Evolutionary conservation across 129 eudicot species (phyloP).

Genomic region (Rutidosis leptorrhynchoides): DNA sequence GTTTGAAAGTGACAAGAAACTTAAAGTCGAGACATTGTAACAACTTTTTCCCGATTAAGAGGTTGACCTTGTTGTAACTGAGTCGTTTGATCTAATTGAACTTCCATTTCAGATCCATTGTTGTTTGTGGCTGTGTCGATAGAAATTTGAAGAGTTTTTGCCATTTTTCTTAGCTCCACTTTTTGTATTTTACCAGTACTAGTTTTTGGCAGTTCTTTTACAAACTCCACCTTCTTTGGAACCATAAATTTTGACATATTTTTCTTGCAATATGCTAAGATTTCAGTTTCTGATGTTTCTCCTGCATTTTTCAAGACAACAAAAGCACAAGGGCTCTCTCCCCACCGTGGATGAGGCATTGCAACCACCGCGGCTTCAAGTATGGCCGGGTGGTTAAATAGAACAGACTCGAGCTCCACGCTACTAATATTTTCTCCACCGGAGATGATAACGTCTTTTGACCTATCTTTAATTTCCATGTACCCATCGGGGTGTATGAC

Average conservation of each 20-base stretch:
- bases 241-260: constrained; percentile 46
- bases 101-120: background rate
- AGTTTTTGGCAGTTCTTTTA: constrained; percentile 45
- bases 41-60: constrained; percentile 25
- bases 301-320: constrained; percentile 23
- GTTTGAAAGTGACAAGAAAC: no score
- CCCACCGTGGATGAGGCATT: constrained; percentile 54
- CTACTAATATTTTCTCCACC: constrained; percentile 64
- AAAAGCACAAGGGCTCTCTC: constrained; percentile 59
- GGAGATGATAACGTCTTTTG: constrained; percentile 50
- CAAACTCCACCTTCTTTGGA: constrained; percentile 39
- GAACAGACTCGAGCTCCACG: constrained; percentile 44
- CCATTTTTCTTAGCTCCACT: constrained; percentile 35
- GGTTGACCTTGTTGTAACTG: constrained; percentile 24
- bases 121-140: background rate
- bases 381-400: constrained; percentile 38
- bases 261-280: constrained; percentile 36
- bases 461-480: constrained; percentile 51
- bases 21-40: constrained; percentile 46
- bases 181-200: constrained; percentile 43
- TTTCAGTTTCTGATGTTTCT: constrained; percentile 26
- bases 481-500: constrained; percentile 54
- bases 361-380: constrained; percentile 62
- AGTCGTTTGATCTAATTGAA: constrained; percentile 2
- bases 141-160: constrained; percentile 26